Evolutionary conservation across 768 basidiomycete species (phyloP).

Genomic region (Gymnopilus junonius): DNA sequence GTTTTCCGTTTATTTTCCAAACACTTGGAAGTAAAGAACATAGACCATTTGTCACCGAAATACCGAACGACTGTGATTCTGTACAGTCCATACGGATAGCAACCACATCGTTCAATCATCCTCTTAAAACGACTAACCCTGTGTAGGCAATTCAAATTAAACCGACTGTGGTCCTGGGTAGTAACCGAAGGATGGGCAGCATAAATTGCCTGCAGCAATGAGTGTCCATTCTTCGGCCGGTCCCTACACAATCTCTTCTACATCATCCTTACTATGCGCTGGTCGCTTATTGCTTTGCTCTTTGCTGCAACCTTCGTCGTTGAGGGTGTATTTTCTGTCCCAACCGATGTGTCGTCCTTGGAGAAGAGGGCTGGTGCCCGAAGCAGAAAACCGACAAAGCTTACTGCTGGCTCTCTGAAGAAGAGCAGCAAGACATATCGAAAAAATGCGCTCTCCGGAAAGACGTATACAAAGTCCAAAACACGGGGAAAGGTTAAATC

Average conservation of each 20-base stretch:
- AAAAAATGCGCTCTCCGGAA: background rate
- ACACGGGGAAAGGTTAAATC: background rate
- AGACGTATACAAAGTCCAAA: background rate
- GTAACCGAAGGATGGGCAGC: too few relatives aligned
- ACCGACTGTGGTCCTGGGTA: too few relatives aligned
- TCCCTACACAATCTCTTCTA: background rate
- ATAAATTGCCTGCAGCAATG: background rate
- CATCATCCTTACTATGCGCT: background rate
- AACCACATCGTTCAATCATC: too few relatives aligned
- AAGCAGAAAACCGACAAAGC: background rate
- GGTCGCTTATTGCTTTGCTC: slow-evolving; percentile 1
- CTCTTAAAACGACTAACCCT: too few relatives aligned
- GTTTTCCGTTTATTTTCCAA: too few relatives aligned
- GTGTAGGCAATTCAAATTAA: too few relatives aligned
- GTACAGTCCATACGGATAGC: too few relatives aligned
- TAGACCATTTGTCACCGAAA: too few relatives aligned
- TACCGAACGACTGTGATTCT: too few relatives aligned
- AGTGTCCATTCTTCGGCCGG: background rate
- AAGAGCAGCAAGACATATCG: background rate
- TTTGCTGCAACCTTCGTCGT: background rate
- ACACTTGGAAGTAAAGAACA: too few relatives aligned
- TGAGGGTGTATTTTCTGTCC: background rate
- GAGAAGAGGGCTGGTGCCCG: background rate
- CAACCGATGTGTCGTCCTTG: background rate
- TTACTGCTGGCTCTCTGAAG: background rate